Evolutionary conservation across 805 yeast genomes (phyloP).

Genomic region (Kazachstania bromeliacearum): DNA sequence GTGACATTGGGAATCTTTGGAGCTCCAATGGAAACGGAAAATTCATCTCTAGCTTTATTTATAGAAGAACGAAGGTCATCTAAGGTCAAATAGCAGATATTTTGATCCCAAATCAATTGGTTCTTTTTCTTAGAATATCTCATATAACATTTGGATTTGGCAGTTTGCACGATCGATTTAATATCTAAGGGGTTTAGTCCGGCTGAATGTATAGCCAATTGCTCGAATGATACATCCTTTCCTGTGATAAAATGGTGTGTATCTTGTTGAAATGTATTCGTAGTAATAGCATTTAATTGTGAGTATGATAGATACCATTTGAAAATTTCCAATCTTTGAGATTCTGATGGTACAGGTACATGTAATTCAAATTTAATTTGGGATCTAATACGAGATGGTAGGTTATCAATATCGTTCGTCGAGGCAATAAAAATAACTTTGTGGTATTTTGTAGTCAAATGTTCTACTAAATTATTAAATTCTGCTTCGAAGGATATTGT

Average conservation of each 20-base stretch:
- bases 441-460: slow-evolving; percentile 33
- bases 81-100: slow-evolving; percentile 35
- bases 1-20: slow-evolving; percentile 90
- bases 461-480: slow-evolving; percentile 47
- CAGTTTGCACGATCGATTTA: slow-evolving; percentile 54
- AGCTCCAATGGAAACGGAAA: slow-evolving; percentile 92
- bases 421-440: slow-evolving; percentile 54
- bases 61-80: slow-evolving; percentile 47
- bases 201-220: slow-evolving; percentile 78
- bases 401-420: slow-evolving; percentile 53
- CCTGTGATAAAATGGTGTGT: slow-evolving; percentile 2
- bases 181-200: slow-evolving; percentile 85
- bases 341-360: slow-evolving; percentile 68
- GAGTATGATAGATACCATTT: slow-evolving; percentile 35
- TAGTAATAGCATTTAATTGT: slow-evolving; percentile 15
- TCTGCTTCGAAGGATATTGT: slow-evolving; percentile 35
- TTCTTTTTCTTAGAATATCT: slow-evolving; percentile 34
- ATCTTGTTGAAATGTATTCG: not conserved
- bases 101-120: slow-evolving; percentile 14
- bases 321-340: slow-evolving; percentile 61
- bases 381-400: slow-evolving; percentile 58
- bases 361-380: slow-evolving; percentile 68
- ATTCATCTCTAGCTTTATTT: slow-evolving; percentile 73
- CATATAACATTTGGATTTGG: slow-evolving; percentile 43
- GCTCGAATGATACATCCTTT: slow-evolving; percentile 36